Base-by-base conservation (phyloP, 2,329 filamentous ascomycete genomes). In the Botrytis galanthina region DNA sequence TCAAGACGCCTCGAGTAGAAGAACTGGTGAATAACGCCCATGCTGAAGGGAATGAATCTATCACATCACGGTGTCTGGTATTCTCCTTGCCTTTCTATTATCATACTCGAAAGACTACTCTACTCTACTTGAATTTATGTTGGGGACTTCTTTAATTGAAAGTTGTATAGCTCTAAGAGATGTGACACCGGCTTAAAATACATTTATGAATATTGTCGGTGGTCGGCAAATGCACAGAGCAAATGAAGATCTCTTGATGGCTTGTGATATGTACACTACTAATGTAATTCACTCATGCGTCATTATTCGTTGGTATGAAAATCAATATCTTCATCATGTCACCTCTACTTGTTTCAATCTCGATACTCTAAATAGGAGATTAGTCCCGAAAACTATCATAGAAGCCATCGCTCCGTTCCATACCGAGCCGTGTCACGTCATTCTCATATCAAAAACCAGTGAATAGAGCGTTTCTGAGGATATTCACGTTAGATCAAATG, bases 1-100 rank as follows among this genome's bases (percentile, higher is more conserved):
- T 1, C 18, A 42, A 16, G 42, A 6, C 16, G 5, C 0, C 16
- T 42, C 42, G 5, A 42, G 1, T 4, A 42, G 2, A 0, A 18
- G 42, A 42, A 18, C 42, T 42, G 20, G 42, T 44, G 42, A 44
- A 20, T 20, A 20, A 20, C 42, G 42, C 42, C 42, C 18, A 44
- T 44, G 42, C 42, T 44, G 0, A 44, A 44, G 6, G 18, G 18
- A 7, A 3, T 2, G 1, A 2, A 44, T 20, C 8, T 20, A 44
- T 44, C 6, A 20, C 42, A 44, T 20, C 42, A 44, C 18, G 18
- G 42, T 42, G 14, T 42, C 12, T 42, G 4, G 16, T 8, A 44
- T 20, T 44, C 16, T 20, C 42, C 1, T 8, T 20, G 42, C 6
- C 42, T 20, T 44, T 44, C 14, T 20, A 44, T 44, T 20, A 20